Evolutionary conservation across 352 stramenopile genomes (phyloP), one percentile per base, ranked within the genome.

Genomic region (Phytopythium montanum): DNA sequence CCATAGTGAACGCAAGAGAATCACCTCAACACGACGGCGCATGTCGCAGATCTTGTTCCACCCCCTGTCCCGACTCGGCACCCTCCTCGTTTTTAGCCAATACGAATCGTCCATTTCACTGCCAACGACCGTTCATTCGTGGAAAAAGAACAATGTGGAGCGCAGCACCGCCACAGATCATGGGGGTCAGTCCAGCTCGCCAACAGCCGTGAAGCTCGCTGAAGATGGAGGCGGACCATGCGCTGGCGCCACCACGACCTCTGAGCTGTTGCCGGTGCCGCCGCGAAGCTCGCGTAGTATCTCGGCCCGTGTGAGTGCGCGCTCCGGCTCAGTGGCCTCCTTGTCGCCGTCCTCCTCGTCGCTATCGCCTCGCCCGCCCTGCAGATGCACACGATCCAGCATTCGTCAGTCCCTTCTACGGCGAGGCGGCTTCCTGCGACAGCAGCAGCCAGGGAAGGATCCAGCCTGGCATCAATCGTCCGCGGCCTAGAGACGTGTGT

Each of bases 221-320:
- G 42, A 25, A 13, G 42, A 12, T 18, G 42, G 5, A 23, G 42
- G 4, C 19, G 44, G 29, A 2, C 21, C 28, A 14, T 51, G 14
- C 5, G 46, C 58, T 10, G 45, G 52, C 29, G 31, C 10, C 57
- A 6, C 42, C 56, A 21, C 41, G 42, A 21, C 23, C n/a, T 48
- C 41, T n/a, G 5, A 38, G 33, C 21, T 29, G 21, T 49, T 21
- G n/a, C n/a, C 42, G n/a, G 19, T 45, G 33, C 25, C 12, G 31
- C 18, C 33, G 26, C 46, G 38, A 16, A 89, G 65, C 33, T 85
- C 68, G 12, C 53, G 68, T 58, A 89, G 58, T 31, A 91, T 87
- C 56, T 91, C 79, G 29, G 64, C 66, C 18, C 79, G 73, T 14
- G 69, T 81, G 50, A 89, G 62, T 10, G 79, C 71, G 31, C 75